Evolutionary conservation across 108 stramenopile species (phyloP).

Genomic region (Nitzschia putrida): DNA sequence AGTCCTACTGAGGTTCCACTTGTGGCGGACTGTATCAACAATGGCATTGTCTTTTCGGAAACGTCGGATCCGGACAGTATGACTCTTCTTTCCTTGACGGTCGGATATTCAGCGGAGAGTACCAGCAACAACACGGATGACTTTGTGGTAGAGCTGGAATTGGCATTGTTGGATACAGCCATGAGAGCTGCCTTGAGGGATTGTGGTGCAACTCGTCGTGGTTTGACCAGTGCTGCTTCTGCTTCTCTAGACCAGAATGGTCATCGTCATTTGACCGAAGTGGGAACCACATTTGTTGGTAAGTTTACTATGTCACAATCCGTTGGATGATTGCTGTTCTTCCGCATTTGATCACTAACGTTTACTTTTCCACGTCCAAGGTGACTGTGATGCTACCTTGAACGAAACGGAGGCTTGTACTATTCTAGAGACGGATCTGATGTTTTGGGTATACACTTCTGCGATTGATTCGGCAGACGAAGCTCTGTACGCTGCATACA

Average conservation of each 20-base stretch:
- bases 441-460: constrained; percentile 19
- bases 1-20: background rate
- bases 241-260: background rate
- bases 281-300: constrained; percentile 8
- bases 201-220: constrained; percentile 8
- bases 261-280: constrained; percentile 14
- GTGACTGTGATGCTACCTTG: constrained; percentile 11
- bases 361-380: background rate
- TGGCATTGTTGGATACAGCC: constrained; percentile 24
- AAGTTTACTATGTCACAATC: background rate
- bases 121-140: constrained; percentile 24
- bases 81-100: constrained; percentile 10
- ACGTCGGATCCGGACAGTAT: background rate
- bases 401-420: constrained; percentile 26
- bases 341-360: background rate
- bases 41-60: constrained; percentile 2
- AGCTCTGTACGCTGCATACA: constrained; percentile 32
- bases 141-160: constrained; percentile 26
- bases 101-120: constrained; percentile 38
- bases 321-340: background rate
- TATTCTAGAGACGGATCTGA: constrained; percentile 35
- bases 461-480: constrained; percentile 18
- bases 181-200: constrained; percentile 24
- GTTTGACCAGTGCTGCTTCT: background rate
- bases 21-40: constrained; percentile 14